phyloP scores from a whole-genome alignment of 768 basidiomycete species.

The Mycena kentingensis region DNA sequence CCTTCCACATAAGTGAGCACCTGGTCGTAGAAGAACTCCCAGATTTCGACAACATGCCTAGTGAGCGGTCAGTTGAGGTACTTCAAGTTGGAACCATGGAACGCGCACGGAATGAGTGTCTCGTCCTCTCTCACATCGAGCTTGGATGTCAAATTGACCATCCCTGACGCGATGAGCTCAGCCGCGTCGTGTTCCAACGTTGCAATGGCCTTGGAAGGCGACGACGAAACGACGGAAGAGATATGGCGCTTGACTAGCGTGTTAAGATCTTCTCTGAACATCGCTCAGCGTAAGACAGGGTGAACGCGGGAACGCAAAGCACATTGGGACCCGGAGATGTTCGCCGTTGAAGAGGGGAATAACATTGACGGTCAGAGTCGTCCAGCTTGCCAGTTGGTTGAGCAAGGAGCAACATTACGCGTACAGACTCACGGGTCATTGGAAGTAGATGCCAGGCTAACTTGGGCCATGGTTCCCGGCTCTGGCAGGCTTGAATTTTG shows the following conservation, averaged over 20 bases:
- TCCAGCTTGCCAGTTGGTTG: not conserved
- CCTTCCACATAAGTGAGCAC: constrained; percentile 87
- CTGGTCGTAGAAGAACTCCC: constrained; percentile 93
- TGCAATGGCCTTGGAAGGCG: constrained; percentile 72
- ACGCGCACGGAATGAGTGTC: too few relatives aligned
- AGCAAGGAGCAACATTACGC: not conserved
- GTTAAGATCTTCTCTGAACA: constrained; percentile 82
- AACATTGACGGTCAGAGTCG: constrained; percentile 74
- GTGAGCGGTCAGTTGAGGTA: too few relatives aligned
- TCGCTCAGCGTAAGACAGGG: constrained; percentile 11
- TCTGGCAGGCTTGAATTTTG: constrained; percentile 45
- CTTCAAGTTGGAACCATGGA: too few relatives aligned
- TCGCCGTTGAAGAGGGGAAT: constrained; percentile 92
- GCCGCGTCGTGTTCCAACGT: constrained; percentile 77
- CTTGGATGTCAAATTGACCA: constrained; percentile 90
- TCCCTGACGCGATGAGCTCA: constrained; percentile 83
- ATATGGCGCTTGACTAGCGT: constrained; percentile 79
- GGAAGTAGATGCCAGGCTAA: constrained; percentile 42
- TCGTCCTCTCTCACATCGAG: constrained; percentile 79
- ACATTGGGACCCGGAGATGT: constrained; percentile 83
- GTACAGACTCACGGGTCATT: constrained; percentile 72
- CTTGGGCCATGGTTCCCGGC: constrained; percentile 40
- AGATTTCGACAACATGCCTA: constrained; percentile 78
- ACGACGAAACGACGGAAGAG: constrained; percentile 66
- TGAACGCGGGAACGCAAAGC: constrained; percentile 5